Base-by-base conservation (phyloP, 1,284 basidiomycete genomes). In the Schizophyllum amplum region DNA sequence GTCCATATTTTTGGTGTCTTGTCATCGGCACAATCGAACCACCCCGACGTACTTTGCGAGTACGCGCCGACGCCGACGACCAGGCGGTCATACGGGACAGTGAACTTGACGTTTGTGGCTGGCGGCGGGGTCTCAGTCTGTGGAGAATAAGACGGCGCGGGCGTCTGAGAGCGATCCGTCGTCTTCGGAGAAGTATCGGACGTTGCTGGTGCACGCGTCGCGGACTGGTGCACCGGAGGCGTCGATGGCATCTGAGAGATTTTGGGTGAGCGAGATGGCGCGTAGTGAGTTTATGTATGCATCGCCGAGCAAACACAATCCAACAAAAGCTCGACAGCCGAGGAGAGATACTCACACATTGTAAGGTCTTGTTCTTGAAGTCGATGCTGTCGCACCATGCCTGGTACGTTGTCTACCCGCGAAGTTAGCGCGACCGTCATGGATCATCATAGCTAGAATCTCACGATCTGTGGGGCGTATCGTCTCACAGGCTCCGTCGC, bases 31-130 rank as follows among this genome's bases (percentile, higher is more conserved):
- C 4, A 50, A 22, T 50, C 24, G 48, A 50, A 50, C 48, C 4
- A n/a, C n/a, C n/a, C n/a, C n/a, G n/a, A 54, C 79, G 72, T 58
- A 84, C 86, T 94, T 65, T 92, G 90, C 1, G 82, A 84, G 69
- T 94, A 94, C 54, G 87, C 84, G 0, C 93, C 93, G 1, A 92
- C 90, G 1, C 89, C 83, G 55, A 95, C 83, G 51, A 95, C 82
- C 5, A 96, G 78, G 68, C 89, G 90, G 71, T 95, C 92, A 65
- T 88, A 93, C 54, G 70, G 70, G 58, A 92, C 53, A 13, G 75
- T 71, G 65, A 87, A 85, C 3, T 70, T 62, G 21, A 54, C 59
- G n/a, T 54, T 54, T 3, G 26, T 47, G 24, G 58, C 51, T 42
- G n/a, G 56, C 58, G 47, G 55, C 2, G 27, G 65, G 53, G 50